A percentile compares a stretch with the other conserved stretches of the same genome.
Evolutionary conservation across 768 basidiomycete species (phyloP).

Genomic region (Pulveroboletus ravenelii): DNA sequence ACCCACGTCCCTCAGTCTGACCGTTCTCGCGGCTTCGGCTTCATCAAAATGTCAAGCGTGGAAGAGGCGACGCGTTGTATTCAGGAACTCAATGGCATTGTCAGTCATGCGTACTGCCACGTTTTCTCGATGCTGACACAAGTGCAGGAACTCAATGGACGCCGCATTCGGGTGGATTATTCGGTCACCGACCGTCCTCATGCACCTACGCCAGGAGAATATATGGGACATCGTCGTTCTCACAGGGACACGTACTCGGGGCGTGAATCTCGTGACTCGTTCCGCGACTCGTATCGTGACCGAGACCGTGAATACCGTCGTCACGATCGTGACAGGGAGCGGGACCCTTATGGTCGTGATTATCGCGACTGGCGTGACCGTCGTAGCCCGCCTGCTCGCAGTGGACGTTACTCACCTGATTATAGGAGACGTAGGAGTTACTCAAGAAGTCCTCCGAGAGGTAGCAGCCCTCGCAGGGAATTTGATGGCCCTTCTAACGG

Average conservation of each 20-base stretch:
- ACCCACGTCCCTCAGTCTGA: constrained; percentile 57
- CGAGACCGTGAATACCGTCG: constrained; percentile 41
- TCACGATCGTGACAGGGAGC: constrained; percentile 43
- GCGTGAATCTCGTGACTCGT: constrained; percentile 44
- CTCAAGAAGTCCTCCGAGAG: constrained; percentile 75
- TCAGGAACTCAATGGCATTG: constrained; percentile 86
- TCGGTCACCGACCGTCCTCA: constrained; percentile 93
- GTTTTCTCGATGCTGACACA: constrained; percentile 3
- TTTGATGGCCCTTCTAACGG: constrained; percentile 42
- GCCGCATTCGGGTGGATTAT: constrained; percentile 94
- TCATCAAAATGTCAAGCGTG: constrained; percentile 88
- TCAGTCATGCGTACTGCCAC: constrained; percentile 36
- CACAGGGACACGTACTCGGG: constrained; percentile 42
- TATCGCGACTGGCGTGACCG: constrained; percentile 75
- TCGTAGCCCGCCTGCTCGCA: constrained; percentile 65
- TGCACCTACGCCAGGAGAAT: constrained; percentile 94
- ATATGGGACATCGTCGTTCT: constrained; percentile 85
- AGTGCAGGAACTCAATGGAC: constrained; percentile 83
- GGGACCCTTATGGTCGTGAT: constrained; percentile 67
- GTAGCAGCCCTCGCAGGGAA: constrained; percentile 53
- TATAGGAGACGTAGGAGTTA: constrained; percentile 72
- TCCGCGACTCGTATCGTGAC: constrained; percentile 44
- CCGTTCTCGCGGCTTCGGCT: constrained; percentile 96
- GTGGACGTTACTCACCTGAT: constrained; percentile 73
- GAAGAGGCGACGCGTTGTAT: constrained; percentile 89